Evolutionary conservation across 352 stramenopile species (phyloP).

Genomic region (Globisporangium spiculum): DNA sequence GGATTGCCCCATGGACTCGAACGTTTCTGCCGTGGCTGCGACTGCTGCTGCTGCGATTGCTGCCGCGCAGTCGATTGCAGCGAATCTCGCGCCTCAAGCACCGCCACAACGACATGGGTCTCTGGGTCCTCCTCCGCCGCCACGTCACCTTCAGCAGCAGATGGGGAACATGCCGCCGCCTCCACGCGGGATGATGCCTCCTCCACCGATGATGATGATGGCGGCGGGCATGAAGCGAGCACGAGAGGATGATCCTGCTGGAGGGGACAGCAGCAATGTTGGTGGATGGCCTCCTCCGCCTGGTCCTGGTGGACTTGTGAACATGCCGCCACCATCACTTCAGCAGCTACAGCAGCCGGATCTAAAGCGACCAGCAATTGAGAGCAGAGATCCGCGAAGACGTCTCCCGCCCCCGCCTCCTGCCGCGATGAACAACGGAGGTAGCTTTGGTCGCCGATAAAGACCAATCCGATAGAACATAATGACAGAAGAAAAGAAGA

Average conservation of each 20-base stretch:
- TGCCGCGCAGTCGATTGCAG: constrained; percentile 20
- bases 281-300: constrained; percentile 14
- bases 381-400: constrained; percentile 15
- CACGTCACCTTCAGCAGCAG: constrained; percentile 44
- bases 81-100: constrained; percentile 2
- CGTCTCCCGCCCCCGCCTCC: constrained; percentile 7
- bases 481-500: not conserved
- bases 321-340: constrained; percentile 5
- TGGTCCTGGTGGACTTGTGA: constrained; percentile 8
- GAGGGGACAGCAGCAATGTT: not conserved
- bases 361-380: constrained; percentile 13
- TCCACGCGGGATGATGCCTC: constrained; percentile 15
- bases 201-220: constrained; percentile 19
- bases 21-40: constrained; percentile 42
- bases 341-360: constrained; percentile 11
- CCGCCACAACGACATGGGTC: constrained; percentile 3
- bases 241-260: constrained; percentile 11
- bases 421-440: not conserved
- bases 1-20: constrained; percentile 77
- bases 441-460: constrained; percentile 11
- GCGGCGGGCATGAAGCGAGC: constrained; percentile 20
- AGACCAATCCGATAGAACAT: constrained; percentile 1
- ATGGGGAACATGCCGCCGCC: constrained; percentile 42
- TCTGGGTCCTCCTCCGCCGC: constrained; percentile 36
- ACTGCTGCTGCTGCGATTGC: constrained; percentile 41